Evolutionary conservation across 2,329 filamentous ascomycete species (phyloP), one percentile per base, ranked within the genome.

Genomic region (Aspergillus fumigatus): DNA sequence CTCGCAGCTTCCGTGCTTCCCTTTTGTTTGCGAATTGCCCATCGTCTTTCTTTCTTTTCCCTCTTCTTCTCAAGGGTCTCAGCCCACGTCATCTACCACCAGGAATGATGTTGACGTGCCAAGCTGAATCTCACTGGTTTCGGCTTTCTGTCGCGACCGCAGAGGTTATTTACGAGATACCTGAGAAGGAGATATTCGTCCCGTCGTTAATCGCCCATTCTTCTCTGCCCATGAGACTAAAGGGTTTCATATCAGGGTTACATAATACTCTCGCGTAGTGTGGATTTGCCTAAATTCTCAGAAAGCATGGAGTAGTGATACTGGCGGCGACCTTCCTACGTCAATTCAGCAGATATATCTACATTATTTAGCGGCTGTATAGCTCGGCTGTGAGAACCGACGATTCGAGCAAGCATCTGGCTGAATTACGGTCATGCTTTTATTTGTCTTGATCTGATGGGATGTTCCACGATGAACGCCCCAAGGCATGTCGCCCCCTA

Each of bases 191-290:
- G 62, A 67, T 43, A 14, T 47, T 55, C 60, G 61, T 68, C 75
- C 76, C 75, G 75, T 78, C 74, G 76, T 78, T 78, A 78, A 78
- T 78, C 76, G 76, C 76, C 73, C 76, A 73, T 71, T 75, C 69
- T 69, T 68, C 69, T 75, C 75, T 75, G 57, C 67, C 75, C 60
- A 77, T 77, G 76, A 74, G 69, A 70, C 66, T 63, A 67, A 69
- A 63, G 75, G 76, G 76, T 78, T 78, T 78, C 76, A 78, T 78
- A 76, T 77, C 75, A 78, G 76, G 76, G 76, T 73, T 71, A 77
- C 73, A 77, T 74, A 47, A 21, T 32, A 48, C 26, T 54, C 3
- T 43, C 38, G 27, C 50, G 35, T 45, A 50, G 43, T 27, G 25
- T 41, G 35, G 29, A 17, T 23, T 25, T 27, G 29, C 17, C 17